These are phyloP conservation scores for Trapa bicornis DNA, from an alignment of 345 rosid genomes.

Conservation along the genomic window DNA sequence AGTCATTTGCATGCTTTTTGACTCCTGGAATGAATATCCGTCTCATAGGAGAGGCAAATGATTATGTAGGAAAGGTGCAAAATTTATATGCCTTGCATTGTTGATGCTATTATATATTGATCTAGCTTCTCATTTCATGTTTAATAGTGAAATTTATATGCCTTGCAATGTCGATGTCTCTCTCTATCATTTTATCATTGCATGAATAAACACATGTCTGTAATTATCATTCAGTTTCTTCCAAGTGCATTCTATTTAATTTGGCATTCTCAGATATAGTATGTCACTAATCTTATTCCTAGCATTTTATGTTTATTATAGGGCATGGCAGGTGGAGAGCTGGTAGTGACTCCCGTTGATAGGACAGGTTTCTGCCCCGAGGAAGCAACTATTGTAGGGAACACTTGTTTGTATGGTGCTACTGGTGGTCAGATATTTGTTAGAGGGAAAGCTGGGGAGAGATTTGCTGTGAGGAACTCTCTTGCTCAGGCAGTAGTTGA, in stretches of 20 bases:
- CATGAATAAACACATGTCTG: no score
- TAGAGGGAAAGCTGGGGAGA: conserved; percentile 95
- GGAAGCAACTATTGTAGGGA: conserved; percentile 91
- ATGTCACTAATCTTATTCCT: no score
- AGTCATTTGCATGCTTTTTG: conserved; percentile 92
- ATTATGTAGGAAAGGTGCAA: conserved; percentile 93
- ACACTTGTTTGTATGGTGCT: conserved; percentile 94
- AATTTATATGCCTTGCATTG: neutral
- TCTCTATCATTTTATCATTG: no score
- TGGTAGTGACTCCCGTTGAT: conserved; percentile 77
- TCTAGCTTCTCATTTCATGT: no score
- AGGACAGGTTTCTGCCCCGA: conserved; percentile 71
- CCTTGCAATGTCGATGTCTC: no score
- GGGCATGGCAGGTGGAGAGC: conserved; percentile 99
- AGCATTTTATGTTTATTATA: conserved; percentile 6
- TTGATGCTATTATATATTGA: no score
- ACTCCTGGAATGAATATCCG: conserved; percentile 91
- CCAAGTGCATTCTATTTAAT: no score
- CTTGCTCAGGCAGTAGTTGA: conserved; percentile 97
- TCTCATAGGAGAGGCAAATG: conserved; percentile 92
- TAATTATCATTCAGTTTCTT: neutral
- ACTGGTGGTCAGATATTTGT: conserved; percentile 93
- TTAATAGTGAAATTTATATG: no score
- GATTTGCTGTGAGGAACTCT: conserved; percentile 97
- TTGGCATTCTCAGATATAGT: neutral